Base-by-base conservation (phyloP, 1,139 yeast genomes). In the Candida mesenterica region DNA sequence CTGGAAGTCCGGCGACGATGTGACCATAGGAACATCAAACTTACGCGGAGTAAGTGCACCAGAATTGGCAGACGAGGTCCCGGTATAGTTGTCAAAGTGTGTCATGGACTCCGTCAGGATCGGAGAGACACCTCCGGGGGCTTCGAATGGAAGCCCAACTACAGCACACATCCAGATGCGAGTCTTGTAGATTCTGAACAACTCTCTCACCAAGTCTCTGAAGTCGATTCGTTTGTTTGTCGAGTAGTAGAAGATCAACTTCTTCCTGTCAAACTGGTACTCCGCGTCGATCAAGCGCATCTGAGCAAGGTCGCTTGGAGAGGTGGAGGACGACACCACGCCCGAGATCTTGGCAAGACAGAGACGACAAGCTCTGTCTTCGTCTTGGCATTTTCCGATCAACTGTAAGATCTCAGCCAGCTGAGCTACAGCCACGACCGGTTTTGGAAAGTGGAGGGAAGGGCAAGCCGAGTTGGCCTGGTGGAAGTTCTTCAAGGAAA, bases 361-460 rank as follows among this genome's bases (percentile, higher is more conserved):
- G 33, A 81, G 68, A 31, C 77, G 67, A 45, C 82, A 73, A 3
- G 95, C 92, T 48, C 78, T 79, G 33, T 77, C 82, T 60, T 85
- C 95, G 53, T 84, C 95, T 38, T 73, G 73, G 40, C 67, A 64
- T 57, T 85, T 85, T 43, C 68, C 65, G 36, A 75, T 52, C 34
- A 86, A 66, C 55, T 78, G 85, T 37, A 73, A 58, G 18, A 79
- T 66, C 50, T 86, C 95, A 48, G 67, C 67, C 12, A 74, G 65
- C 46, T 72, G 79, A 2, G 95, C 94, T 44, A 72, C 65, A 33
- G 92, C 72, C 37, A 89, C 59, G 30, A 92, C 78, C 40, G 87
- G 86, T 57, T 92, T 92, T 2, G 97, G 82, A 45, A 68, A 72
- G 44, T 73, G 78, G 30, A 76, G 57, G 7, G 65, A 54, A 14